Conservation (phyloP, 176 grass and related monocot species). For the Zoysia pacifica region DNA sequence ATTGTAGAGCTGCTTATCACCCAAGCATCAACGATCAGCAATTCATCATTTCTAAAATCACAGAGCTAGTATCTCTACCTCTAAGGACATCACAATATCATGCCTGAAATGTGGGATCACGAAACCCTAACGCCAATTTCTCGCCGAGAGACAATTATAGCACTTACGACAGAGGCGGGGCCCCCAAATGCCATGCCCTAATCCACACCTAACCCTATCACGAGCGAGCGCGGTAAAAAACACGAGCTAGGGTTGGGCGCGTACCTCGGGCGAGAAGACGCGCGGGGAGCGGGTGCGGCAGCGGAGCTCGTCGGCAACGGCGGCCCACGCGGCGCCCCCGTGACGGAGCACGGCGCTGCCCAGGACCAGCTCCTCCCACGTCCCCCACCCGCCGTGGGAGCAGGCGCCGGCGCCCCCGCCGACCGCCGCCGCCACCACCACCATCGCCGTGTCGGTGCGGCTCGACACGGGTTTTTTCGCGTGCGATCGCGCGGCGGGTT, state of each 20-base stretch:
- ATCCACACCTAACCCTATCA: constrained; percentile 4
- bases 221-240: background rate
- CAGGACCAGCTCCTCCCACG: constrained; percentile 92
- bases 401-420: background rate
- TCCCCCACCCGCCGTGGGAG: constrained; percentile 49
- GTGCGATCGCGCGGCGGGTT: constrained; percentile 33
- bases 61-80: background rate
- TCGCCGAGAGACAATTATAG: background rate
- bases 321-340: constrained; percentile 59
- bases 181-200: constrained; percentile 24
- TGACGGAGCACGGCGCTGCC: constrained; percentile 85
- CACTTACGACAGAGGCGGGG: background rate
- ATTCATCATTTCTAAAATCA: constrained; percentile 21
- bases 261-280: constrained; percentile 59
- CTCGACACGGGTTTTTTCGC: background rate
- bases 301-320: constrained; percentile 76
- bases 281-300: constrained; percentile 47
- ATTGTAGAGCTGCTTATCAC: background rate
- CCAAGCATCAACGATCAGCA: background rate
- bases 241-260: constrained; percentile 44
- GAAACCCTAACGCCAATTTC: too few relatives aligned
- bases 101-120: background rate
- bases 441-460: constrained; percentile 8
- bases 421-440: constrained; percentile 33
- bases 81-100: background rate